Evolutionary conservation across 495 filamentous ascomycete genomes (phyloP), one percentile per base, ranked within the genome.

Genomic region (Neurospora sp.): DNA sequence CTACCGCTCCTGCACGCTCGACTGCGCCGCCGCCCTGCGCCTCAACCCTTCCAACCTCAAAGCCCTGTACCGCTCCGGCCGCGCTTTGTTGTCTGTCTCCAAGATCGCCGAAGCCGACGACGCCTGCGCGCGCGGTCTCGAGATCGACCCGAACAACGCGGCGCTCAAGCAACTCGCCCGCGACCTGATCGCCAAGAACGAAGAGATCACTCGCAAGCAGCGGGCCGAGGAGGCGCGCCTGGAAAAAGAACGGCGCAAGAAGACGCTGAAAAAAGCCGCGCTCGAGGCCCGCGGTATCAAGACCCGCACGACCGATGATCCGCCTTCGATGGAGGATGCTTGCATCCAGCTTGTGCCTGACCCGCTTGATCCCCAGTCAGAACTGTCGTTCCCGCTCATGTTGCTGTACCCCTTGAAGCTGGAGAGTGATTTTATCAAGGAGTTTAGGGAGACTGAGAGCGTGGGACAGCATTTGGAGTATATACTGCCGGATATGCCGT

Each of bases 401-500:
- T 82, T 99, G 72, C 85, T 99, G 16, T 99, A 99, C 77, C 94
- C 95, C 2, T 82, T 78, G 49, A 87, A 93, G 72, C 82, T 90
- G 44, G 88, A 97, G 84, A 91, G 88, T 4, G 96, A 99, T 78
- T 97, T 99, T 78, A 88, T 99, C 81, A 97, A 97, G 83, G 86
- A 85, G 0, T 93, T 97, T 74, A 85, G 85, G 9, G 95, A 98
- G 84, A 88, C 85, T 69, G 88, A 91, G 72, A 88, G 82, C 1
- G 76, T 98, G 35, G 86, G 82, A 8, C 88, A 93, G 72, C 93
- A 97, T 77, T 83, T 99, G 69, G 85, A 85, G 0, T 96, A 96
- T 74, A 91, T 98, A 18, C 90, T 98, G 71, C 89, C 89, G 41
- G 54, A 62, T 8, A 77, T 87, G 76, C 92, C 93, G n/a, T 98